Percentiles rank a stretch among this genome's conserved stretches.
phyloP scores from a whole-genome alignment of 805 yeast genomes.

The Cyberlindnera nakhonratchasimensis region DNA sequence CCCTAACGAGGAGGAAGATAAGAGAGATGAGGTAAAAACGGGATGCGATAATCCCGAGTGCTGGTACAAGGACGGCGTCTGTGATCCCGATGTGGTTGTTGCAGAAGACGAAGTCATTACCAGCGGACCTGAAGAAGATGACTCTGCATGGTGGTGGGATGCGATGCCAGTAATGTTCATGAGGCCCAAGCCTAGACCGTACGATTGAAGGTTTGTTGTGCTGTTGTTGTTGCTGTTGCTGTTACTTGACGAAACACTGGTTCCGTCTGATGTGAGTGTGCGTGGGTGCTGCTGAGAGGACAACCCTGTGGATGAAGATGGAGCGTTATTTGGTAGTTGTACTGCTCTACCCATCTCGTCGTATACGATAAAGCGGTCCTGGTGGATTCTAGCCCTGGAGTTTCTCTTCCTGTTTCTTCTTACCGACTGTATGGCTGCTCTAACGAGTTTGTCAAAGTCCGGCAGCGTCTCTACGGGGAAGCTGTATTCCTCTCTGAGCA shows the following conservation, averaged over 20 bases:
- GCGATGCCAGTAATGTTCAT: slow-evolving; percentile 2
- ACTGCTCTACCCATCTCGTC: slow-evolving; percentile 16
- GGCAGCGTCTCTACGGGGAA: slow-evolving; percentile 53
- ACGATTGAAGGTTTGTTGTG: slow-evolving; percentile 7
- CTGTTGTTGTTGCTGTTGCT: slow-evolving; percentile 11
- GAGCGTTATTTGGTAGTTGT: slow-evolving; percentile 1
- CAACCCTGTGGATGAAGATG: slow-evolving; percentile 10
- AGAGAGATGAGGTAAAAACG: not conserved
- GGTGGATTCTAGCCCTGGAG: slow-evolving; percentile 23
- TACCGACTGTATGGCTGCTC: slow-evolving; percentile 93
- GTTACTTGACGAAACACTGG: slow-evolving; percentile 7
- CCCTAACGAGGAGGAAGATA: slow-evolving; percentile 5
- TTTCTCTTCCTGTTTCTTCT: slow-evolving; percentile 80
- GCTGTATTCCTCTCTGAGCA: slow-evolving; percentile 73
- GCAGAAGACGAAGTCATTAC: slow-evolving; percentile 4
- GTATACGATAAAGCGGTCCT: slow-evolving; percentile 22
- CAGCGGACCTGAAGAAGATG: slow-evolving; percentile 3
- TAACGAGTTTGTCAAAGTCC: slow-evolving; percentile 85
- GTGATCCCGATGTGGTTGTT: slow-evolving; percentile 3
- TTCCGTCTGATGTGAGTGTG: not conserved
- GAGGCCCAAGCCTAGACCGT: slow-evolving; percentile 8
- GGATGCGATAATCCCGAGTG: slow-evolving; percentile 2
- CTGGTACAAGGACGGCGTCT: slow-evolving; percentile 7
- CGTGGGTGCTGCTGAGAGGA: slow-evolving; percentile 8
- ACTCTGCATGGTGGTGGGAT: not conserved